Percentiles rank a stretch among this genome's conserved stretches.
Evolutionary conservation across 345 rosid species (phyloP).

Genomic region (Kernera saxatilis): DNA sequence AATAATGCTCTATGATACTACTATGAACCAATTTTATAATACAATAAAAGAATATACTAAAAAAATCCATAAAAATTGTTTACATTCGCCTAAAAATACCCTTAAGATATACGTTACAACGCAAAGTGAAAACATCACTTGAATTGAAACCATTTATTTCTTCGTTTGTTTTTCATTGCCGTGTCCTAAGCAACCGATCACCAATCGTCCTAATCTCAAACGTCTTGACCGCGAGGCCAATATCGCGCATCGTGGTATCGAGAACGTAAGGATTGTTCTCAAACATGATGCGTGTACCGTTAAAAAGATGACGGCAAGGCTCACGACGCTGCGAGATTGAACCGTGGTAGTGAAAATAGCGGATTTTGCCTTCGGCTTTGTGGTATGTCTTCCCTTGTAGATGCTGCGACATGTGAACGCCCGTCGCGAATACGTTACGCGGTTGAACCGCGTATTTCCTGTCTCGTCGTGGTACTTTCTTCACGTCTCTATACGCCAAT

Average conservation of each 20-base stretch:
- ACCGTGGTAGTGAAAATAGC: constrained; percentile 85
- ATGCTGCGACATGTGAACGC: constrained; percentile 94
- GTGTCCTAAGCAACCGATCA: constrained; percentile 23
- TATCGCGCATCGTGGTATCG: constrained; percentile 69
- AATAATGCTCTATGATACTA: neutral
- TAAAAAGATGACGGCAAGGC: constrained; percentile 59
- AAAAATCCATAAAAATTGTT: neutral
- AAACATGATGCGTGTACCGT: constrained; percentile 36
- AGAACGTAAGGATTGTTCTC: constrained; percentile 59
- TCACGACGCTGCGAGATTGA: constrained; percentile 66
- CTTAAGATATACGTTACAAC: neutral
- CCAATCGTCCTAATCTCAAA: constrained; percentile 52
- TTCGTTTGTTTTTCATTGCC: constrained; percentile 37
- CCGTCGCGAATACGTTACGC: constrained; percentile 61
- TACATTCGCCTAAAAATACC: constrained; percentile 7
- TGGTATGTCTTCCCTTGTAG: constrained; percentile 57
- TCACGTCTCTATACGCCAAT: constrained; percentile 67
- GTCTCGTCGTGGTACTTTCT: constrained; percentile 66
- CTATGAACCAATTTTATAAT: constrained; percentile 14
- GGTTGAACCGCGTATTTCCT: constrained; percentile 87
- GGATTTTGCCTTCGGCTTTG: constrained; percentile 46
- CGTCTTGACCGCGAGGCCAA: constrained; percentile 45
- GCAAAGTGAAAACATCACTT: constrained; percentile 31
- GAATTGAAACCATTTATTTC: neutral
- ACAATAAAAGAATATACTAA: constrained; percentile 22